phyloP scores from a whole-genome alignment of 2,329 filamentous ascomycete species.

The Teratosphaeriaceae sp. region DNA sequence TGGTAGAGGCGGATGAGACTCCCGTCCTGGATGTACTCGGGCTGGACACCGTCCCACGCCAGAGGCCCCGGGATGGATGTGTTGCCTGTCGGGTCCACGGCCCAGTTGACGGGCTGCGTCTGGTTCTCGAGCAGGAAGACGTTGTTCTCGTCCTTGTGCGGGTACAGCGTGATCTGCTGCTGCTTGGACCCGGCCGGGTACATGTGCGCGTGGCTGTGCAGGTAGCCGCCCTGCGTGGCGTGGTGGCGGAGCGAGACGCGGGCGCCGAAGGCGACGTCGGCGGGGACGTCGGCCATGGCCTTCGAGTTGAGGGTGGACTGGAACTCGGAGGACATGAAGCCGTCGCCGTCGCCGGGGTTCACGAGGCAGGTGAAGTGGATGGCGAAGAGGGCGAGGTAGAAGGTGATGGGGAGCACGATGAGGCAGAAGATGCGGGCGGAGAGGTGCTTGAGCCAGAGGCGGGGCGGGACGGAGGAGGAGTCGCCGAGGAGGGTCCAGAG shows the following conservation, averaged over 20 bases:
- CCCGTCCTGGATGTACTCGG: constrained; percentile 71
- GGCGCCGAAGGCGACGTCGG: constrained; percentile 85
- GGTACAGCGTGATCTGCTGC: constrained; percentile 96
- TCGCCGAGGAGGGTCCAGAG: constrained; percentile 94
- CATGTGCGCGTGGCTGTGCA: constrained; percentile 96
- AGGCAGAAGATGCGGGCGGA: constrained; percentile 86
- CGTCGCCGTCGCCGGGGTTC: constrained; percentile 95
- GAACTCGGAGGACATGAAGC: constrained; percentile 99
- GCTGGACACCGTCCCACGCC: constrained; percentile 72
- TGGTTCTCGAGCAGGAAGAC: constrained; percentile 91
- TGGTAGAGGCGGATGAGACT: constrained; percentile 80
- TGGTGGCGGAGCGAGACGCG: constrained; percentile 81
- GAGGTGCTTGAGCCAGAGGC: constrained; percentile 89
- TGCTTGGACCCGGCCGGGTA: constrained; percentile 97
- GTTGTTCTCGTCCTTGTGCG: constrained; percentile 99
- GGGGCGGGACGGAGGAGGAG: constrained; percentile 71
- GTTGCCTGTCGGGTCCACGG: constrained; percentile 41
- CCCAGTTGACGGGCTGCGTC: constrained; percentile 69
- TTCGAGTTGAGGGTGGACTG: constrained; percentile 96
- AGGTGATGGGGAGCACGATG: constrained; percentile 77
- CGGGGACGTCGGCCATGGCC: constrained; percentile 89
- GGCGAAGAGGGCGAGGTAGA: constrained; percentile 96
- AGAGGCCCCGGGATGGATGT: constrained; percentile 70
- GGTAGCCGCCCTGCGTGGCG: constrained; percentile 95
- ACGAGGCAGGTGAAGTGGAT: constrained; percentile 91